Conservation (phyloP, 139 green algal species). For the Zygnema circumcarinatum region DNA sequence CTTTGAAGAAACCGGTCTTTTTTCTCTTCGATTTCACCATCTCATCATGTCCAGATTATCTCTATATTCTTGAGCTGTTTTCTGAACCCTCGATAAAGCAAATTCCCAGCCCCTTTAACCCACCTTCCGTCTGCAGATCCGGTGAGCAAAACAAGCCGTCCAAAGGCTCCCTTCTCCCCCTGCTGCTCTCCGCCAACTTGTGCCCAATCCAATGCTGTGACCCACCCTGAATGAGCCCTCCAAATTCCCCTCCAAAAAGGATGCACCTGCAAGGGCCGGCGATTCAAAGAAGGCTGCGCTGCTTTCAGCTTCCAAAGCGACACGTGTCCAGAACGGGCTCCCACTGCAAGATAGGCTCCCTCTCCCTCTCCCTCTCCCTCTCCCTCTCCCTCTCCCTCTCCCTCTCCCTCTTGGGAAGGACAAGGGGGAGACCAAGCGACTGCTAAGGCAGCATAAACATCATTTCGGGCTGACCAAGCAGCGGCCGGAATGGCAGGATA, state of each 20-base stretch:
- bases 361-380: neutral
- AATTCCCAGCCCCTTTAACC: too few species aligned
- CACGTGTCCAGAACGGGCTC: neutral
- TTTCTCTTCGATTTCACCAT: too few species aligned
- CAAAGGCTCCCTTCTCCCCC: too few species aligned
- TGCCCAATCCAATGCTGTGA: neutral
- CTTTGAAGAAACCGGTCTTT: too few species aligned
- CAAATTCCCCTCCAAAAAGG: neutral
- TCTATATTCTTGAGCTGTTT: too few species aligned
- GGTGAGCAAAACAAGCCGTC: too few species aligned
- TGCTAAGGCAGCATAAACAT: neutral
- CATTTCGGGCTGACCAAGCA: neutral
- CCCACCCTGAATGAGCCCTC: neutral
- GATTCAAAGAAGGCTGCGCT: neutral
- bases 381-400: neutral
- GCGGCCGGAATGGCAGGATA: neutral
- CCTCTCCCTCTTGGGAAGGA: neutral
- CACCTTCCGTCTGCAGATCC: too few species aligned
- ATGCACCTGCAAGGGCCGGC: neutral
- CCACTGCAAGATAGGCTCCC: neutral
- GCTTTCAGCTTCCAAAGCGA: neutral
- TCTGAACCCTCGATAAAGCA: too few species aligned
- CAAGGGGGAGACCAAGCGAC: slow-evolving; percentile 2
- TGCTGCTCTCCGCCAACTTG: too few species aligned
- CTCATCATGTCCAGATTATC: too few species aligned